Base-by-base conservation (phyloP, 2,329 filamentous ascomycete genomes). In the Epichloe festucae region DNA sequence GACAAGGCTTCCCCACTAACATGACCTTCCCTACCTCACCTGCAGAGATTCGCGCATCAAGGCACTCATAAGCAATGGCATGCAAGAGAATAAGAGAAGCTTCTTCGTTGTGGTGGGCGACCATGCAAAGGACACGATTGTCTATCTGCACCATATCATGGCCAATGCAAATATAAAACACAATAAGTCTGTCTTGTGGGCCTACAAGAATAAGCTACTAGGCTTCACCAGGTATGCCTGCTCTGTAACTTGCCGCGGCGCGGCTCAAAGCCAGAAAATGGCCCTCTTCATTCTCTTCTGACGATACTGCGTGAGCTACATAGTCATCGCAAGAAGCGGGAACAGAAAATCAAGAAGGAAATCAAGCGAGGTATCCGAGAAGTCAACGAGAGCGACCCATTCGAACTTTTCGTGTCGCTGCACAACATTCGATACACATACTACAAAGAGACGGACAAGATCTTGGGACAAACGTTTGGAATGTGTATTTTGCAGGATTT, bases 391-490 rank as follows among this genome's bases (percentile, higher is more conserved):
- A 89, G 95, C 65, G 93, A 98, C 65, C 87, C 93, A 0, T 98
- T 98, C 73, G 93, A 98, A 71, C 80, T 97, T 51, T 98, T 97
- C 71, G 85, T 97, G 61, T 93, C 89, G 53, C 82, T 95, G 52
- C 87, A 97, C 73, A 89, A 96, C 69, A 95, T 98, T 66, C 87
- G 93, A 68, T 98, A 98, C 78, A 89, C 93, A 53, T 98, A 95
- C 77, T 98, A 98, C 76, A 98, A 98, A 72, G 93, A 98, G 73
- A 97, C 93, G 31, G 93, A 98, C 63, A 97, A 96, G 76, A 96
- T 98, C 64, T 71, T 97, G 52, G 93, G 93, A 66, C 95, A 97
- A 68, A 98, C 93, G 43, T 98, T 93, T 65, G 91, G 91, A 65
- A 96, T 96, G 88, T 96, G 89, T 67, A 95, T 98, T 57, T 72